phyloP scores from a whole-genome alignment of 306 rosid species.

The Prunus dulcis region DNA sequence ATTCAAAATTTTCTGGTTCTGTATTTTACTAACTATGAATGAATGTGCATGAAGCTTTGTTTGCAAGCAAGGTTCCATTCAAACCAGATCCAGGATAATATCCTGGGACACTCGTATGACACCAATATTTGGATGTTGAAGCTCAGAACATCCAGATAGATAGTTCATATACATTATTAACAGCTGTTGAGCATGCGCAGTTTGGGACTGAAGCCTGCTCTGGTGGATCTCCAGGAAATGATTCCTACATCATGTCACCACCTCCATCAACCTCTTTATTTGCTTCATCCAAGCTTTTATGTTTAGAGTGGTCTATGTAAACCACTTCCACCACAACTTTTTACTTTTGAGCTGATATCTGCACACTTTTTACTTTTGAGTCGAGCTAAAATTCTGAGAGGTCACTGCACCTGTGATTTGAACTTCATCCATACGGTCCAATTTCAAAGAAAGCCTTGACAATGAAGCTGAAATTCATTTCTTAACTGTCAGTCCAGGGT shows the following conservation, averaged over 20 bases:
- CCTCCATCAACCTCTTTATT: not conserved
- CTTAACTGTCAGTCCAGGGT: too few species aligned
- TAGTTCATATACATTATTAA: not conserved
- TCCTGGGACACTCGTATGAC: too few species aligned
- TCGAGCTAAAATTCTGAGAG: too few species aligned
- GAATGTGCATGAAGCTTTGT: too few species aligned
- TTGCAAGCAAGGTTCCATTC: too few species aligned
- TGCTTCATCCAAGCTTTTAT: not conserved
- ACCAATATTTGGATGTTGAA: too few species aligned
- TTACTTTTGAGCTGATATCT: not conserved
- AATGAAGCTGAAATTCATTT: too few species aligned
- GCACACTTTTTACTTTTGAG: not conserved
- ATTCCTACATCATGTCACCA: not conserved
- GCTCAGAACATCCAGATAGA: not conserved
- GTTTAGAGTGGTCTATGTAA: not conserved
- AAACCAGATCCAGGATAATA: too few species aligned
- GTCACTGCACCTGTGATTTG: too few species aligned
- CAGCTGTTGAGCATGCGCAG: not conserved
- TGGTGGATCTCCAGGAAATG: not conserved
- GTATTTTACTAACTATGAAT: too few species aligned
- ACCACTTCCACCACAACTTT: not conserved
- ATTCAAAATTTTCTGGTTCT: accelerated
- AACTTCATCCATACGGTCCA: too few species aligned
- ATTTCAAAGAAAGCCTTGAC: too few species aligned
- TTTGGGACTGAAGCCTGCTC: not conserved